Base-by-base conservation (phyloP, 306 rosid species). In the Acmispon strigosus region DNA sequence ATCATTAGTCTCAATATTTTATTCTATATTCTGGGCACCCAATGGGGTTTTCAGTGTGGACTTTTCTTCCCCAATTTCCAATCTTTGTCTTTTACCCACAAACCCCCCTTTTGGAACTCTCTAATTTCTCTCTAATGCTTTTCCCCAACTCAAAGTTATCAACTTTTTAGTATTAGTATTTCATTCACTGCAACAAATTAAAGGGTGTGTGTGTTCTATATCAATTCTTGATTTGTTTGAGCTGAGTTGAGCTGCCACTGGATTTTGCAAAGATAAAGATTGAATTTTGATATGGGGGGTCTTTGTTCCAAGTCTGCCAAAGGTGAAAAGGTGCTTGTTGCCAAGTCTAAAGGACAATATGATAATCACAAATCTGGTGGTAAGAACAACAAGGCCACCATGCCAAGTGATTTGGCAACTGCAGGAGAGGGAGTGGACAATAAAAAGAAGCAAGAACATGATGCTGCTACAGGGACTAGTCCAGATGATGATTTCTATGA, bases 401-500 rank as follows among this genome's bases (percentile, higher is more conserved):
- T 48, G 37, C 8, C 8, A 32, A 32, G 37, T 69, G 73, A 69
- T 73, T 69, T 82, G 71, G 9, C 78, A 3, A 18, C 75, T 58
- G 75, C 67, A 18, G 74, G 53, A 47, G 78, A 77, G 37, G 73
- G 34, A 50, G 69, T 47, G 68, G 56, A 71, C 20, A 66, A 53
- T 52, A 76, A 80, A 24, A 41, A 66, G 13, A 74, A 65, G 36
- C 80, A 75, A 37, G 63, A 50, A 59, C 75, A 66, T 18, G 52
- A 4, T 61, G 77, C 20, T 43, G 12, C 9, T 74, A 60, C 10
- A 55, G 72, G 55, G 50, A 43, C 45, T 41, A 8, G 57, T 16
- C 47, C 19, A 17, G 88, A 80, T n/a, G 92, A 83, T 24, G 92
- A 83, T 19, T 85, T 88, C 74, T 88, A 91, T 48, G 97, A 91